A percentile compares a stretch with the other conserved stretches of the same genome.
These are phyloP conservation scores for Escallonia herrerae DNA, from an alignment of 129 eudicot genomes.

Conservation along the genomic window DNA sequence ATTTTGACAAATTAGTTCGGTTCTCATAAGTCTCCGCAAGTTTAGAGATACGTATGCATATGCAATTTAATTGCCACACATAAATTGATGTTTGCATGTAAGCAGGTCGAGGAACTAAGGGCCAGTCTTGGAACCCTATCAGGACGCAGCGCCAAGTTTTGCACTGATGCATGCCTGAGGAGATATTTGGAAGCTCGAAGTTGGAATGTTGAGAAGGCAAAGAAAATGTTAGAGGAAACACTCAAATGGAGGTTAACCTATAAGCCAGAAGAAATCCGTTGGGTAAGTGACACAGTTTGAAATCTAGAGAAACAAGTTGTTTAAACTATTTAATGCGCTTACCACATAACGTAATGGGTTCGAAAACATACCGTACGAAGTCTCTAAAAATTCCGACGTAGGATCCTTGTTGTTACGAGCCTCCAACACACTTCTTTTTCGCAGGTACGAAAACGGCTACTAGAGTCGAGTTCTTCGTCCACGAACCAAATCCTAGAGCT, in stretches of 20 bases:
- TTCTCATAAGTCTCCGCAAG: not conserved
- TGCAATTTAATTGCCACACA: not conserved
- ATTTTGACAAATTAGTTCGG: not conserved
- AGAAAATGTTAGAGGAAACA: slow-evolving; percentile 85
- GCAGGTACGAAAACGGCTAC: too few species aligned
- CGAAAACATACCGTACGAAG: too few species aligned
- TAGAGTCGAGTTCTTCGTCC: too few species aligned
- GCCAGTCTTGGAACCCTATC: slow-evolving; percentile 66
- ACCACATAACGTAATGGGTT: too few species aligned
- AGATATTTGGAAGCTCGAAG: slow-evolving; percentile 82
- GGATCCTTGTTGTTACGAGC: too few species aligned
- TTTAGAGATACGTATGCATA: not conserved
- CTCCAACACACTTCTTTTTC: too few species aligned
- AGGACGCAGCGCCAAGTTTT: slow-evolving; percentile 60
- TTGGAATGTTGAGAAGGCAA: slow-evolving; percentile 82
- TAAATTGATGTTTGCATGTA: not conserved
- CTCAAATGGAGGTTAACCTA: slow-evolving; percentile 71
- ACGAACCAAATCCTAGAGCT: too few species aligned
- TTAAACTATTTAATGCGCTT: too few species aligned
- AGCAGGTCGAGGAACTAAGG: slow-evolving; percentile 63
- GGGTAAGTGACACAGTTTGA: slow-evolving; percentile 44
- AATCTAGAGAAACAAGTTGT: not conserved
- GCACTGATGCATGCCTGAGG: slow-evolving; percentile 71
- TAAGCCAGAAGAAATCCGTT: slow-evolving; percentile 89
- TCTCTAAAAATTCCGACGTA: too few species aligned